phyloP scores from a whole-genome alignment of 108 stramenopile species.

The Conticribra guillardii region DNA sequence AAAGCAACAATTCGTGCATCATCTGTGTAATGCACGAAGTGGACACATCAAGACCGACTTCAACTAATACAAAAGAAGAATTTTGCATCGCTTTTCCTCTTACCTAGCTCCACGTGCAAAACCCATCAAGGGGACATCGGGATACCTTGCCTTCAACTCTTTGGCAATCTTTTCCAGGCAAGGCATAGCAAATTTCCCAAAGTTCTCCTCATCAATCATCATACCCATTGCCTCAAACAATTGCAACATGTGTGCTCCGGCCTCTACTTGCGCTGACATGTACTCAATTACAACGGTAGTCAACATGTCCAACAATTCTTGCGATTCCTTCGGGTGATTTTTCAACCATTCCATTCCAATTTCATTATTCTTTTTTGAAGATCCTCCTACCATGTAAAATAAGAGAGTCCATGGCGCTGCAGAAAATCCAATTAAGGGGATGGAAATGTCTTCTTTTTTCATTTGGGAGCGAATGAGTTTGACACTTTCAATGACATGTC shows the following conservation, averaged over 20 bases:
- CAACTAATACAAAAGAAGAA: not conserved
- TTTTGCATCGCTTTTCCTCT: not conserved
- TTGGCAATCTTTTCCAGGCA: slow-evolving; percentile 74
- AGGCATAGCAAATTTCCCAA: slow-evolving; percentile 86
- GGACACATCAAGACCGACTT: too few species aligned
- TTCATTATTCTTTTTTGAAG: slow-evolving; percentile 87
- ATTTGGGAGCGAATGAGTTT: slow-evolving; percentile 79
- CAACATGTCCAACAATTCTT: slow-evolving; percentile 70
- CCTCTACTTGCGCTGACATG: slow-evolving; percentile 91
- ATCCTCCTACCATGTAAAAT: slow-evolving; percentile 97
- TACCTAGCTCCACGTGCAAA: slow-evolving; percentile 83
- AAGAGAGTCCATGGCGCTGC: slow-evolving; percentile 96
- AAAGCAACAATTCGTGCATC: too few species aligned
- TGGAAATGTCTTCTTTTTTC: slow-evolving; percentile 72
- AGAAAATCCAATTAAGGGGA: slow-evolving; percentile 94
- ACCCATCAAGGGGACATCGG: slow-evolving; percentile 93
- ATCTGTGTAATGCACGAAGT: too few species aligned
- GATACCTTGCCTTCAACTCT: slow-evolving; percentile 83
- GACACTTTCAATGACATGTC: slow-evolving; percentile 86
- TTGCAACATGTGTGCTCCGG: slow-evolving; percentile 90
- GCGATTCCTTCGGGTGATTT: slow-evolving; percentile 82
- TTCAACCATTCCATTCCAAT: slow-evolving; percentile 84
- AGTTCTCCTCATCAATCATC: slow-evolving; percentile 88
- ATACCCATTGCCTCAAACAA: slow-evolving; percentile 98
- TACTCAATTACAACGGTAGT: slow-evolving; percentile 93